phyloP scores from a whole-genome alignment of 345 rosid genomes.

The Eucalyptus erythrocorys region DNA sequence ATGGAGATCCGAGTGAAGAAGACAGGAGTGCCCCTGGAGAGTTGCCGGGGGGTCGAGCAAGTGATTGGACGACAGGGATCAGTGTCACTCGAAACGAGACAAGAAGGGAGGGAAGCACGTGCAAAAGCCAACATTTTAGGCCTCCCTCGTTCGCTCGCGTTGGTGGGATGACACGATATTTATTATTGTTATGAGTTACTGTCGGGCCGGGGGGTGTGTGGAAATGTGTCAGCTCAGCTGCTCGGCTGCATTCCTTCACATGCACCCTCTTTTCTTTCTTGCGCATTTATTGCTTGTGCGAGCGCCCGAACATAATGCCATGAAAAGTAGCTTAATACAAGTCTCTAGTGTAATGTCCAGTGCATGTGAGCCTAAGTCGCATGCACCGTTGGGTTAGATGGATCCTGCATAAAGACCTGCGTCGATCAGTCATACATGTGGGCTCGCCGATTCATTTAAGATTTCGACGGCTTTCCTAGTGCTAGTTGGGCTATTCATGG shows the following conservation, averaged over 20 bases:
- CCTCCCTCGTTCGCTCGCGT: not conserved
- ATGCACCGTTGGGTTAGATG: not conserved
- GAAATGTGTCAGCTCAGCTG: not conserved
- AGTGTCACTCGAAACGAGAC: not conserved
- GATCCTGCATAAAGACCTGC: not conserved
- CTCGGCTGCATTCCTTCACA: not conserved
- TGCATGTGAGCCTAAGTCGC: not conserved
- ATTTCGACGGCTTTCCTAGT: not conserved
- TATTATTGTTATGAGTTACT: not conserved
- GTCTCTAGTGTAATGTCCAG: not conserved
- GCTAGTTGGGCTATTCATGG: not conserved
- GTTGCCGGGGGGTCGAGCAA: not conserved
- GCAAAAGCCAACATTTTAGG: slow-evolving; percentile 19
- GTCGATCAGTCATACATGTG: not conserved
- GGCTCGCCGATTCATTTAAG: not conserved
- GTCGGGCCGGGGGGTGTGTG: not conserved
- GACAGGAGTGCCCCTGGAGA: not conserved
- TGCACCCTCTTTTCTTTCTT: not conserved
- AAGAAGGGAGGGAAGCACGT: slow-evolving; percentile 1
- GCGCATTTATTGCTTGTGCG: not conserved
- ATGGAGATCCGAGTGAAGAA: not conserved
- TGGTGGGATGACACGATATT: not conserved
- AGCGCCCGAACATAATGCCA: not conserved
- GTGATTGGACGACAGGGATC: slow-evolving; percentile 1
- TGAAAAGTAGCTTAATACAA: not conserved